Base-by-base conservation (phyloP, 2,329 filamentous ascomycete genomes). In the Fusarium coffeatum region DNA sequence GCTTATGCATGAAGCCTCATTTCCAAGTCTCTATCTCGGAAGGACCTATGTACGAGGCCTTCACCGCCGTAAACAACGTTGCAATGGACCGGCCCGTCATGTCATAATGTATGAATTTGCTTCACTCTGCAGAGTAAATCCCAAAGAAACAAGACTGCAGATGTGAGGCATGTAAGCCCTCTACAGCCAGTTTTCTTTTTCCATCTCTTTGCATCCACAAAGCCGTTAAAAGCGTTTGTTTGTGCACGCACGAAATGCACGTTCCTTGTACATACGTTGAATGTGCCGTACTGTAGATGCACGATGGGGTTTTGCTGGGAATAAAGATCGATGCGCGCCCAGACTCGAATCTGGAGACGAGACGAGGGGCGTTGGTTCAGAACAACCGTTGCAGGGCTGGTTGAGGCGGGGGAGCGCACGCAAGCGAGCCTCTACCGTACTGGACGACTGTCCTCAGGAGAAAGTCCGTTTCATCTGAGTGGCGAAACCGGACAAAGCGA, bases 391-490 rank as follows among this genome's bases (percentile, higher is more conserved):
- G 49, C 66, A 68, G 48, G 60, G 68, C 56, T 68, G 66, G 55
- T 43, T 55, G 62, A 55, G 50, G 55, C 30, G 48, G 63, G 43
- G 56, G 57, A 59, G 45, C 30, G 51, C 27, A 64, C 43, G 43
- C 43, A 56, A 40, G 54, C 30, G 43, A 53, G 34, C 49, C 34
- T 53, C 32, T 37, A 61, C 23, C 37, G 30, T 9, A 53, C 59
- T 41, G 62, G 30, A 42, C 45, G 53, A 62, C 46, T 46, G 34
- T 22, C 48, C 20, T 45, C 46, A 42, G 30, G 50, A 62, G 47
- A 9, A 58, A 46, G 56, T 45, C 46, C 40, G 72, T 74, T 74
- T 74, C 72, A 73, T 69, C 61, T 53, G 63, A 60, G 64, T 59
- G 68, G 65, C 60, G 51, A 69, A 49, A 60, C 51, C 51, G 56